Conservation (phyloP, 192 early-diverging fungal species). For the Rhizophagus sp. region DNA sequence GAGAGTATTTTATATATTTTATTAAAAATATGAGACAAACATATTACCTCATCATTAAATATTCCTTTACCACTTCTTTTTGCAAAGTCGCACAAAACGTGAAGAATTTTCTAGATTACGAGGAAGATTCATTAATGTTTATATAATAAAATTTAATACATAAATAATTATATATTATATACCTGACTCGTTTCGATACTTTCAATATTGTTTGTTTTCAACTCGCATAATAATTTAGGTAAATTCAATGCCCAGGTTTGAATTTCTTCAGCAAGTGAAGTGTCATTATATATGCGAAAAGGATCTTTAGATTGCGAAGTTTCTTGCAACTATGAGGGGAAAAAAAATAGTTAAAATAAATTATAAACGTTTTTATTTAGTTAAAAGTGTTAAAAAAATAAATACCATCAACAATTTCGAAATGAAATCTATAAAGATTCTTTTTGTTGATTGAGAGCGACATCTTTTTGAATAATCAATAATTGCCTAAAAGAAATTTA, state of each 20-base stretch:
- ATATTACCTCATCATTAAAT: conserved; percentile 36
- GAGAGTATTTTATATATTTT: neutral
- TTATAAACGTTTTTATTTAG: conserved; percentile 5
- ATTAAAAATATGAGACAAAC: neutral
- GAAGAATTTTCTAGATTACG: conserved; percentile 34
- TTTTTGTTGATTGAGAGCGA: conserved; percentile 40
- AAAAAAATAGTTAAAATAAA: conserved; percentile 36
- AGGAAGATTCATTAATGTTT: neutral
- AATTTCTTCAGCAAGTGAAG: conserved; percentile 32
- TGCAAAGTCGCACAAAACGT: conserved; percentile 38
- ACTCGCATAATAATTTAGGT: conserved; percentile 54
- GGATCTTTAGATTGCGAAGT: conserved; percentile 37
- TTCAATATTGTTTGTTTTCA: conserved; percentile 46
- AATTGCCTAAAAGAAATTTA: conserved; percentile 32
- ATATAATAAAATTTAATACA: neutral
- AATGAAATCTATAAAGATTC: conserved; percentile 35
- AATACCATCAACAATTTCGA: conserved; percentile 12
- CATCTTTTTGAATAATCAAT: conserved; percentile 32
- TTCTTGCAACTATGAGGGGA: conserved; percentile 29
- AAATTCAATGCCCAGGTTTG: conserved; percentile 43
- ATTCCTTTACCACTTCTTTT: conserved; percentile 37
- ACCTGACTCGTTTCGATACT: conserved; percentile 48
- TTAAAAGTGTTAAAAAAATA: neutral
- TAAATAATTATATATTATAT: neutral
- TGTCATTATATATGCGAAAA: conserved; percentile 33